phyloP scores from a whole-genome alignment of 176 grass and related monocot species.

The Phyllostachys edulis region DNA sequence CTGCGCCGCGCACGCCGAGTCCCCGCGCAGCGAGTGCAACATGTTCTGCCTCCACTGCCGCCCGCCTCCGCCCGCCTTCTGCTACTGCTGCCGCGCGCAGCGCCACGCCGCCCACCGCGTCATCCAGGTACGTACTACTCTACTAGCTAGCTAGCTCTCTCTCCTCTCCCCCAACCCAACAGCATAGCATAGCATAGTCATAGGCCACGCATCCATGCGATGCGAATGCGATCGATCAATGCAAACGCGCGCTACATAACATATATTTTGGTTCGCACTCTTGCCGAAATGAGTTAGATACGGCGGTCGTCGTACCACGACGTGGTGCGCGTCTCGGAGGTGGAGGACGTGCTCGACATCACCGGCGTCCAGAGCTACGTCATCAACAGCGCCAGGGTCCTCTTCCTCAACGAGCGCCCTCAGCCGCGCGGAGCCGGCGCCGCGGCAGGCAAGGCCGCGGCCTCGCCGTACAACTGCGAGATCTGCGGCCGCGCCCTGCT shows the following conservation, averaged over 20 bases:
- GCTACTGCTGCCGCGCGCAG: constrained; percentile 72
- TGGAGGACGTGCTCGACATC: constrained; percentile 66
- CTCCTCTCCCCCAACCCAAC: too few relatives aligned
- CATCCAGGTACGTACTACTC: constrained; percentile 49
- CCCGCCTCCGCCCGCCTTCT: constrained; percentile 53
- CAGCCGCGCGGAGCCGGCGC: constrained; percentile 59
- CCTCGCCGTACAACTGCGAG: constrained; percentile 66
- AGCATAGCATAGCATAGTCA: too few relatives aligned
- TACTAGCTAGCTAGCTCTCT: too few relatives aligned
- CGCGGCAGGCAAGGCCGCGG: constrained; percentile 42
- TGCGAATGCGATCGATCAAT: too few relatives aligned
- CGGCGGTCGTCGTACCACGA: constrained; percentile 78
- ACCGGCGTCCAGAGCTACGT: constrained; percentile 84
- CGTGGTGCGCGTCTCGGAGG: constrained; percentile 71
- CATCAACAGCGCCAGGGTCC: constrained; percentile 83
- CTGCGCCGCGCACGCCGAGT: constrained; percentile 54
- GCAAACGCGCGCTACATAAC: background rate
- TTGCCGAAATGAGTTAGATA: constrained; percentile 38
- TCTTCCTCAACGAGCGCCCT: constrained; percentile 80
- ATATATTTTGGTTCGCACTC: too few relatives aligned
- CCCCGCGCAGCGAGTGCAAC: constrained; percentile 72
- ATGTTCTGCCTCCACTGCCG: constrained; percentile 81
- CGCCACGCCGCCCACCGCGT: constrained; percentile 61
- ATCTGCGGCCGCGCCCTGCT: constrained; percentile 75
- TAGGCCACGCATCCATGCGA: too few relatives aligned